phyloP scores from a whole-genome alignment of 140 eudicot species.

The Cichorium intybus region DNA sequence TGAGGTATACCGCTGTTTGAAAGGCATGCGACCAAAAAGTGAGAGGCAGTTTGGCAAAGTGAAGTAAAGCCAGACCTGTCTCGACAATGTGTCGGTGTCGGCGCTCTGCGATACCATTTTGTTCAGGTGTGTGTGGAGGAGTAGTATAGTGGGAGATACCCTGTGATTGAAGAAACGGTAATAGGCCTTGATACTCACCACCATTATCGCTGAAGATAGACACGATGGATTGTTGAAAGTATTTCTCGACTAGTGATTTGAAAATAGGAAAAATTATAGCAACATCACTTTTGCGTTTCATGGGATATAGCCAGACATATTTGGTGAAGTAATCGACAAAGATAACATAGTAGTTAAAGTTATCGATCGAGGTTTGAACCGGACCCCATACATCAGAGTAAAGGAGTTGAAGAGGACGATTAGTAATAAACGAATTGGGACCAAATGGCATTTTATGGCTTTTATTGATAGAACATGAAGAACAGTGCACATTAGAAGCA shows the following conservation, averaged over 20 bases:
- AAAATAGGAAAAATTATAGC: background rate
- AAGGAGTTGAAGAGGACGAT: background rate
- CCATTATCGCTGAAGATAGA: no score
- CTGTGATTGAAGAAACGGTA: background rate
- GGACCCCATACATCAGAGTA: no score
- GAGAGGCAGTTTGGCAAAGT: background rate
- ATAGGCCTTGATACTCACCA: background rate
- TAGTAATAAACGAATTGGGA: background rate
- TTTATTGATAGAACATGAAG: background rate
- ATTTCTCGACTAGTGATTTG: background rate
- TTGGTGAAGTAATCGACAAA: background rate
- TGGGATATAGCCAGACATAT: background rate
- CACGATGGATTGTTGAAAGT: background rate
- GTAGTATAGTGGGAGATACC: background rate
- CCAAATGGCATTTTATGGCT: constrained; percentile 3
- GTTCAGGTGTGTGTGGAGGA: constrained; percentile 2
- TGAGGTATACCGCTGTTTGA: background rate
- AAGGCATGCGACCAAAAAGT: background rate
- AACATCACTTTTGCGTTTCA: background rate
- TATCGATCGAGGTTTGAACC: background rate
- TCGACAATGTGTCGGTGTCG: background rate
- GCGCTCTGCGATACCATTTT: constrained; percentile 5
- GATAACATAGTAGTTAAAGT: background rate
- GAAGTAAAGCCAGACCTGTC: background rate
- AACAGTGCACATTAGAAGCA: background rate